Evolutionary conservation across 1,139 yeast genomes (phyloP).

Genomic region (Hyphopichia buzzinii): DNA sequence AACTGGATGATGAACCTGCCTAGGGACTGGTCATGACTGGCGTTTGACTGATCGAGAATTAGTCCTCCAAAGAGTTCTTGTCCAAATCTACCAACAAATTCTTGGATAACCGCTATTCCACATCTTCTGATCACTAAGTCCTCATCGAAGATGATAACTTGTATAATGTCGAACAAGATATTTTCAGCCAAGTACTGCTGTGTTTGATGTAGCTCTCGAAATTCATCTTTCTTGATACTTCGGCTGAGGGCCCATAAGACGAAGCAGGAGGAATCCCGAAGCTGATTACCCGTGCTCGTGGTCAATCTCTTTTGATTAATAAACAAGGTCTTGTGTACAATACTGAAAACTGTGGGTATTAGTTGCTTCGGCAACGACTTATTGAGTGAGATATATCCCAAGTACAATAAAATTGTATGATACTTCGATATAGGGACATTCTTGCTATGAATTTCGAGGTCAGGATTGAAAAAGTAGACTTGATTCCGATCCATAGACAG

Average conservation of each 20-base stretch:
- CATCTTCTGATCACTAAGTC: constrained; percentile 79
- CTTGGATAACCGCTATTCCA: constrained; percentile 84
- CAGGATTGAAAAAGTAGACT: constrained; percentile 1
- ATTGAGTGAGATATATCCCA: constrained; percentile 34
- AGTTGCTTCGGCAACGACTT: constrained; percentile 25
- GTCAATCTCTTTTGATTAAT: constrained; percentile 54
- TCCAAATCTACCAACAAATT: constrained; percentile 76
- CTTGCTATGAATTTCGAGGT: constrained; percentile 18
- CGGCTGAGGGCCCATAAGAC: constrained; percentile 47
- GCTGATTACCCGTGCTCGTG: constrained; percentile 58
- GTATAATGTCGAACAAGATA: constrained; percentile 45
- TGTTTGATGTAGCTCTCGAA: constrained; percentile 7
- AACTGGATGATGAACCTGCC: constrained; percentile 46
- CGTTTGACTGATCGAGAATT: constrained; percentile 9
- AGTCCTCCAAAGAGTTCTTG: constrained; percentile 17
- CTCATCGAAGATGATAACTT: constrained; percentile 62
- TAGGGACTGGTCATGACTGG: constrained; percentile 14
- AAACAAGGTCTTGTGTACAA: constrained; percentile 46
- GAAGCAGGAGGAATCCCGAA: constrained; percentile 84
- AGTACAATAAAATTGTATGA: constrained; percentile 35
- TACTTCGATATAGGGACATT: constrained; percentile 25
- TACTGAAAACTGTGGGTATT: constrained; percentile 24
- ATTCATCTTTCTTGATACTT: constrained; percentile 12
- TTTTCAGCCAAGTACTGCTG: constrained; percentile 15
- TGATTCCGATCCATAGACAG: not conserved